Evolutionary conservation across 2,329 filamentous ascomycete genomes (phyloP), one percentile per base, ranked within the genome.

Genomic region (Sarocladium brachiariae): DNA sequence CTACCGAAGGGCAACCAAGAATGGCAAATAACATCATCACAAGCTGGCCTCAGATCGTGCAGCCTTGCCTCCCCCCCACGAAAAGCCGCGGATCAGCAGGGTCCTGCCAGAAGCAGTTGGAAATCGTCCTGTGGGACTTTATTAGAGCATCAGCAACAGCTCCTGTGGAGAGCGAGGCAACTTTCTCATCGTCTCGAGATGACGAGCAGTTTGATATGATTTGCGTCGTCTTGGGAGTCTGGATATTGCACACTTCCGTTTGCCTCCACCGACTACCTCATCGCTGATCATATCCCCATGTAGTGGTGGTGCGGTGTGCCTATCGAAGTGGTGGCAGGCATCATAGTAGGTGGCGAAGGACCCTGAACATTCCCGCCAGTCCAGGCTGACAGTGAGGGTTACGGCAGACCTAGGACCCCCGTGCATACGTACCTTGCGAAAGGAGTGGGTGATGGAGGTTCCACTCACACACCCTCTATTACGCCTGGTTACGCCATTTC

Each of bases 391-490:
- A 6, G 21, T 7, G 23, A 7, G 6, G 4, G 30, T n/a, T n/a
- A n/a, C n/a, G n/a, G n/a, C n/a, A n/a, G n/a, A n/a, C n/a, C n/a
- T 13, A 30, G 27, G 27, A 30, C 27, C 43, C 24, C 7, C 10
- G 21, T 33, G 14, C 39, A n/a, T n/a, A n/a, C n/a, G n/a, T n/a
- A n/a, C n/a, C n/a, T n/a, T n/a, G n/a, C n/a, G n/a, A n/a, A n/a
- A n/a, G n/a, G n/a, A n/a, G n/a, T n/a, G n/a, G n/a, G n/a, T n/a
- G n/a, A 45, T 9, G 8, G 43, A 9, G 18, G 43, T 31, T 23
- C 43, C 43, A 47, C 43, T n/a, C n/a, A 21, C 43, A 47, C 43
- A 47, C 43, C 43, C 19, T n/a, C n/a, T n/a, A n/a, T n/a, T n/a
- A n/a, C n/a, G n/a, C n/a, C 16, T 23, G n/a, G 43, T 47, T 47